Conservation (phyloP, 2,329 filamentous ascomycete genomes). For the Aspergillus phoenicis region DNA sequence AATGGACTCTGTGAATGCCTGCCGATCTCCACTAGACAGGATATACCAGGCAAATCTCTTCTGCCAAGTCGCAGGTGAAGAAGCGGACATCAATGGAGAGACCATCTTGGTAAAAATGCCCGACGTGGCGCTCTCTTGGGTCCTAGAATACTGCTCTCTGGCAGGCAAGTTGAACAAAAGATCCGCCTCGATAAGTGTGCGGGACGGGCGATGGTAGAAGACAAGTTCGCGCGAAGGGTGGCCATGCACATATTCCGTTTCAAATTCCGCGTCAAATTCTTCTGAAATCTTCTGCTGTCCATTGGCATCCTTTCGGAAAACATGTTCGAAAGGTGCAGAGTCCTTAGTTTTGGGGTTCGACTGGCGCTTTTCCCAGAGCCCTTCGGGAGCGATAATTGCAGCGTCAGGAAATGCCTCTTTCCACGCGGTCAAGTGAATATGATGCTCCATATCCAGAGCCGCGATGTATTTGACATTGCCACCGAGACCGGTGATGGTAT, state of each 20-base stretch:
- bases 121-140: constrained; percentile 56
- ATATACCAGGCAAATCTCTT: constrained; percentile 83
- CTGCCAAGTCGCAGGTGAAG: constrained; percentile 68
- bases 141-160: constrained; percentile 74
- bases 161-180: constrained; percentile 89
- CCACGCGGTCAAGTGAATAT: constrained; percentile 91
- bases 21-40: constrained; percentile 62
- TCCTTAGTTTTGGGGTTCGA: constrained; percentile 58
- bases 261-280: constrained; percentile 86
- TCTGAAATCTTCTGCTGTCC: constrained; percentile 60
- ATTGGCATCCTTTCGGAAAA: constrained; percentile 64
- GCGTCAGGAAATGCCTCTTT: constrained; percentile 75
- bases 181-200: constrained; percentile 84
- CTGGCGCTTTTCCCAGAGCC: constrained; percentile 78
- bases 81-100: constrained; percentile 57
- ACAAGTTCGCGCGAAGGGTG: constrained; percentile 86
- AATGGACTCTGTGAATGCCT: constrained; percentile 70
- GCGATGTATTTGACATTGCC: constrained; percentile 79
- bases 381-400: constrained; percentile 78
- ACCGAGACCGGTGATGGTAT: constrained; percentile 63
- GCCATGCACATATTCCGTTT: constrained; percentile 77
- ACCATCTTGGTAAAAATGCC: constrained; percentile 64
- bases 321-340: constrained; percentile 62
- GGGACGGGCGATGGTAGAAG: constrained; percentile 77
- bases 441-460: constrained; percentile 88